phyloP scores from a whole-genome alignment of 495 filamentous ascomycete genomes.

The Apodospora peruviana region DNA sequence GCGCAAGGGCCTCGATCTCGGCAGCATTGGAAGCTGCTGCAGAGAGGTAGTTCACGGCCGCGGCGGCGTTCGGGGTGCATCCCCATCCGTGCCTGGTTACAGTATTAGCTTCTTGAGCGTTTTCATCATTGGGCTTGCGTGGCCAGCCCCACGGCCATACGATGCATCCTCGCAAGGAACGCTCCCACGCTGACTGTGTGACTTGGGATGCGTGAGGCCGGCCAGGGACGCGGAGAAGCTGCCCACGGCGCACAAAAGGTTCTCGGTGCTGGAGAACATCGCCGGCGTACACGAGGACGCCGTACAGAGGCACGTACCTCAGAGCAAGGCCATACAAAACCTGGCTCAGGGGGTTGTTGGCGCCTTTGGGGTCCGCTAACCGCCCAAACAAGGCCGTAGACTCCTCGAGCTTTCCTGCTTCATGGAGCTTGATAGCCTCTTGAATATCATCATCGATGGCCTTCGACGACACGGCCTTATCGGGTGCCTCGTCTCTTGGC shows the following conservation, averaged over 20 bases:
- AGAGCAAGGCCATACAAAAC: constrained; percentile 93
- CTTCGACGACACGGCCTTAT: constrained; percentile 39
- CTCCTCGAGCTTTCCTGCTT: constrained; percentile 65
- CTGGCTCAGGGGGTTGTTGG: constrained; percentile 90
- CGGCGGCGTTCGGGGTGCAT: constrained; percentile 60
- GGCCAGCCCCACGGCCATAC: constrained; percentile 10
- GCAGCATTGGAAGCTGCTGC: constrained; percentile 90
- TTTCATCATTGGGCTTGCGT: constrained; percentile 16
- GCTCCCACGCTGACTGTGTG: constrained; percentile 1
- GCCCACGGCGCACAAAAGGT: too few species aligned
- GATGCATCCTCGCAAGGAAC: constrained; percentile 5
- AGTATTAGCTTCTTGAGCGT: constrained; percentile 10
- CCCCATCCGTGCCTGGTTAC: constrained; percentile 85
- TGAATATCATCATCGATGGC: constrained; percentile 75
- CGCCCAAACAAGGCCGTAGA: constrained; percentile 83
- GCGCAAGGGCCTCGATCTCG: constrained; percentile 73
- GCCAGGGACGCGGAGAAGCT: too few species aligned
- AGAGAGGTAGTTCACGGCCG: constrained; percentile 76
- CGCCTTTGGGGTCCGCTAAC: constrained; percentile 77
- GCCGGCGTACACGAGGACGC: not conserved
- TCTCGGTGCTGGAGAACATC: too few species aligned
- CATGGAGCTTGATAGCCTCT: constrained; percentile 92
- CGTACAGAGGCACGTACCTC: constrained; percentile 51
- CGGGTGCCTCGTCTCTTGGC: constrained; percentile 10
- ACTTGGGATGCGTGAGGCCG: constrained; percentile 1